These are phyloP conservation scores for Fermentozyma sake DNA, from an alignment of 1,139 yeast species.

Conservation along the genomic window DNA sequence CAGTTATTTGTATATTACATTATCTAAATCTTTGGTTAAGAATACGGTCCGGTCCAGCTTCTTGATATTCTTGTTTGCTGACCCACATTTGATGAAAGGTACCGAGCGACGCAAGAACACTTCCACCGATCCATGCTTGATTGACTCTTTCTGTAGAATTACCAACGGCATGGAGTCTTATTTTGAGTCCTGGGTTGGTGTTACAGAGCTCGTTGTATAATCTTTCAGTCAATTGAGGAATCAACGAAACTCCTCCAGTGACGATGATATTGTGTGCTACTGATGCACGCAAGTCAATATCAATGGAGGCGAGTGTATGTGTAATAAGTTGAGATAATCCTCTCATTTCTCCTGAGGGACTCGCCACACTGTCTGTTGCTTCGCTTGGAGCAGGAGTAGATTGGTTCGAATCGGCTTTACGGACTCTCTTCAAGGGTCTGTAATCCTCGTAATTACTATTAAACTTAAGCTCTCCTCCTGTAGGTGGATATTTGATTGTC, in stretches of 20 bases:
- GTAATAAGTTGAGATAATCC: conserved; percentile 72
- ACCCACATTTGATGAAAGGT: conserved; percentile 98
- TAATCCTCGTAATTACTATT: conserved; percentile 52
- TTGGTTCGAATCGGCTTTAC: conserved; percentile 37
- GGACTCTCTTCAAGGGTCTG: conserved; percentile 64
- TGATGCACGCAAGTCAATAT: conserved; percentile 86
- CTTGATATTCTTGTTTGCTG: conserved; percentile 84
- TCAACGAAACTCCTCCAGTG: conserved; percentile 83
- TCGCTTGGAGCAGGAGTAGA: conserved; percentile 37
- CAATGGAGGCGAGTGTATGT: conserved; percentile 65
- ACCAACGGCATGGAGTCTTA: conserved; percentile 85
- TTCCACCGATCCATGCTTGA: conserved; percentile 95
- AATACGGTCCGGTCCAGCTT: conserved; percentile 82
- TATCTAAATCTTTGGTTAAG: conserved; percentile 70
- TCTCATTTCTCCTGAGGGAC: conserved; percentile 9
- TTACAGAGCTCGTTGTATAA: conserved; percentile 68
- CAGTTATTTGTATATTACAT: conserved; percentile 1
- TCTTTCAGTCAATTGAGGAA: conserved; percentile 87
- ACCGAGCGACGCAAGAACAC: conserved; percentile 86
- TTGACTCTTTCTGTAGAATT: conserved; percentile 76
- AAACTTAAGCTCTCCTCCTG: conserved; percentile 33
- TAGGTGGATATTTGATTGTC: conserved; percentile 26
- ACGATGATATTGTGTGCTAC: conserved; percentile 88
- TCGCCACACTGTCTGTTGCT: conserved; percentile 2
- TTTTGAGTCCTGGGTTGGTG: conserved; percentile 85